These are phyloP conservation scores for Acanthamoeba quina DNA, from an alignment of 208 protist genomes.

Conservation along the genomic window DNA sequence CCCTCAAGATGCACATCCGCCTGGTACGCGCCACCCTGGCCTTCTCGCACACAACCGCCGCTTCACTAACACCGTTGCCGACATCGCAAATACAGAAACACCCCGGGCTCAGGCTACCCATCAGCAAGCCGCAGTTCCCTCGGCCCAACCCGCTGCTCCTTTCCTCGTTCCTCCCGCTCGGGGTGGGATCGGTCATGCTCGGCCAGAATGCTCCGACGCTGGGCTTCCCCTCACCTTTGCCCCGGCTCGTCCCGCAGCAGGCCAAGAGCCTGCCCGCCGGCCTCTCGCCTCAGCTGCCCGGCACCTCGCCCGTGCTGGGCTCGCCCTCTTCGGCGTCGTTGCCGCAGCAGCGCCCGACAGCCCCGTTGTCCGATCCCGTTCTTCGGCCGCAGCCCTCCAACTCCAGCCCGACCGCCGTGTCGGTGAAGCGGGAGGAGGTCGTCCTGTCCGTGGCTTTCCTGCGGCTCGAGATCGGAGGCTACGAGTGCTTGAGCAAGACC, in stretches of 20 bases:
- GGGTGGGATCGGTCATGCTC: background rate
- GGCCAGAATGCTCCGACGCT: background rate
- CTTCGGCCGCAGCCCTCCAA: background rate
- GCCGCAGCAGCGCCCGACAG: too few relatives aligned
- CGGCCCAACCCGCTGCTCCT: slow-evolving; percentile 32
- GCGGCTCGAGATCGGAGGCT: slow-evolving; percentile 48
- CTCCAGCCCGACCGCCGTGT: background rate
- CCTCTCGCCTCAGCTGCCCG: too few relatives aligned
- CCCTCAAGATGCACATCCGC: slow-evolving; percentile 83
- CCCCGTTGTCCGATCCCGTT: background rate
- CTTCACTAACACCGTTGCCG: background rate
- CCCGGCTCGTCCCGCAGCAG: too few relatives aligned
- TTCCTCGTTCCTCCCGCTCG: background rate
- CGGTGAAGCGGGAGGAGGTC: background rate
- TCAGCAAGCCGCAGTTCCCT: background rate
- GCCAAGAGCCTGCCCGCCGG: too few relatives aligned
- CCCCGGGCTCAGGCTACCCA: background rate
- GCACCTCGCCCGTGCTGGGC: too few relatives aligned
- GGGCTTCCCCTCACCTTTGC: background rate
- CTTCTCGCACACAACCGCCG: background rate
- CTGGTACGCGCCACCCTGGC: slow-evolving; percentile 72
- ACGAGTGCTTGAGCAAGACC: slow-evolving; percentile 24
- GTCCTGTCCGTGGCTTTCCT: background rate
- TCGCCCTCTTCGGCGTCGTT: too few relatives aligned
- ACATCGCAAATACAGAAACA: background rate